Evolutionary conservation across 2,329 filamentous ascomycete species (phyloP).

Genomic region (Epichloe bromicola): DNA sequence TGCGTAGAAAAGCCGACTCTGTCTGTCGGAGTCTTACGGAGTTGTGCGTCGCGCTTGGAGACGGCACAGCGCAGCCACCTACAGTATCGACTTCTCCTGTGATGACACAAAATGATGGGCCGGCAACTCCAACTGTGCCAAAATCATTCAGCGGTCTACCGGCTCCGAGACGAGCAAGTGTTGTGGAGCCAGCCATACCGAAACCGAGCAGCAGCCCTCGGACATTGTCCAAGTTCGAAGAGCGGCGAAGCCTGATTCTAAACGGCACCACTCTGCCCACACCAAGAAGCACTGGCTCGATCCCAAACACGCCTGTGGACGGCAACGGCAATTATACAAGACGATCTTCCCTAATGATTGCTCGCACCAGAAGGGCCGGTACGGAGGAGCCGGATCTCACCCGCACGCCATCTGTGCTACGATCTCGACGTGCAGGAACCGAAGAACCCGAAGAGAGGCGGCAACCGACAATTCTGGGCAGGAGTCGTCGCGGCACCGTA

Average conservation of each 20-base stretch:
- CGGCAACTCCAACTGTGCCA: constrained; percentile 32
- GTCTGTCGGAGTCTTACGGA: constrained; percentile 90
- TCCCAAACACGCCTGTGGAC: constrained; percentile 29
- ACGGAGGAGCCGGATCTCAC: constrained; percentile 39
- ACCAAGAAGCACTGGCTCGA: constrained; percentile 27
- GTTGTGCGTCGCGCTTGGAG: constrained; percentile 71
- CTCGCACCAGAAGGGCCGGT: constrained; percentile 31
- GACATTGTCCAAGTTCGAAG: constrained; percentile 38
- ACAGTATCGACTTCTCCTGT: constrained; percentile 5
- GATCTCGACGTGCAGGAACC: constrained; percentile 31
- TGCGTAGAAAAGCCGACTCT: constrained; percentile 81
- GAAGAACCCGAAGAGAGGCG: constrained; percentile 36
- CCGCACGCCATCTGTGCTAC: constrained; percentile 35
- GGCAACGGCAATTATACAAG: constrained; percentile 24
- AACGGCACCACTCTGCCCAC: constrained; percentile 30
- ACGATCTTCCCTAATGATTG: constrained; percentile 39
- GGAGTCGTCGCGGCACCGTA: constrained; percentile 32
- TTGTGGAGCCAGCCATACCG: constrained; percentile 26
- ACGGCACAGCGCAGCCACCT: constrained; percentile 17
- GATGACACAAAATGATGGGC: constrained; percentile 14
- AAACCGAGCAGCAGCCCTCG: constrained; percentile 32
- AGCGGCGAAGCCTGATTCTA: constrained; percentile 36
- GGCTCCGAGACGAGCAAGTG: constrained; percentile 28
- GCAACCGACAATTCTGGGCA: constrained; percentile 29
- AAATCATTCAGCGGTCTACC: constrained; percentile 26